A percentile compares a stretch with the other conserved stretches of the same genome.
Conservation (phyloP, 1,284 basidiomycete genomes). For the Ustilago vetiveriae region DNA sequence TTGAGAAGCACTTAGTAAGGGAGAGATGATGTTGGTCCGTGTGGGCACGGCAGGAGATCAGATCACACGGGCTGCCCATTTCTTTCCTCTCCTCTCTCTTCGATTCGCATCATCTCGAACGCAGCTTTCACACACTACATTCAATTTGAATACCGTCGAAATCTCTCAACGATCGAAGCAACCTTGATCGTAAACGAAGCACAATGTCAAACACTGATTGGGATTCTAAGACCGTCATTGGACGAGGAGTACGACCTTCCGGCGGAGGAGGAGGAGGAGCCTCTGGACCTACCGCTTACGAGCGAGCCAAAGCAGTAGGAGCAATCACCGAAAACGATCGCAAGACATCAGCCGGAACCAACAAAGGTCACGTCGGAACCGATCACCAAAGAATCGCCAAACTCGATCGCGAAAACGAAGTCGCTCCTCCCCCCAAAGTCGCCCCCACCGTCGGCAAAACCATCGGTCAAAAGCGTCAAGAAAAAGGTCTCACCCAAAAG, state of each 20-base stretch:
- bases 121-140: too few relatives aligned
- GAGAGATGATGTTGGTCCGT: too few relatives aligned
- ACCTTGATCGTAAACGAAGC: too few relatives aligned
- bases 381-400: constrained; percentile 66
- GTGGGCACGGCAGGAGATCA: too few relatives aligned
- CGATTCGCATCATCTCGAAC: too few relatives aligned
- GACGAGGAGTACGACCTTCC: constrained; percentile 74
- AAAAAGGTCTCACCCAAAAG: constrained; percentile 84
- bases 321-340: constrained; percentile 69
- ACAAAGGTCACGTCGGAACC: constrained; percentile 61
- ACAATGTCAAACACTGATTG: constrained; percentile 52
- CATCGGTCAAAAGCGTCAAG: constrained; percentile 83
- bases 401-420: constrained; percentile 76
- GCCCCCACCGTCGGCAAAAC: constrained; percentile 82
- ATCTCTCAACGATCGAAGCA: too few relatives aligned
- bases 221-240: constrained; percentile 74
- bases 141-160: too few relatives aligned
- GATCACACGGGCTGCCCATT: too few relatives aligned
- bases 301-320: constrained; percentile 68
- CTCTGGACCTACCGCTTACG: constrained; percentile 69
- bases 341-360: constrained; percentile 66
- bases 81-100: too few relatives aligned
- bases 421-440: constrained; percentile 90
- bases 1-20: too few relatives aligned
- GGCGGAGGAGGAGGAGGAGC: constrained; percentile 72